Conservation (phyloP, 345 rosid genomes). For the sweet orange (Citrus sinensis) region DVS_A1.0 CM039162.1:28998001-28998500, state of each 20-base stretch:
- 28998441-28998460: neutral
- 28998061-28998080: conserved; percentile 3
- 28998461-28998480: neutral
- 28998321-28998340: conserved; percentile 58
- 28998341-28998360: conserved; percentile 69
- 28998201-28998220: conserved; percentile 73
- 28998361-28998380: conserved; percentile 32
- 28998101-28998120: neutral
- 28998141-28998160: conserved; percentile 67
- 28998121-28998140: no score
- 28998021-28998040: conserved; percentile 66
- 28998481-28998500: conserved; percentile 45
- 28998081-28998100: neutral
- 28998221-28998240: conserved; percentile 53
- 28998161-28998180: conserved; percentile 50
- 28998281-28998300: conserved; percentile 77
- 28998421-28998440: neutral
- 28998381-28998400: neutral
- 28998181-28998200: conserved; percentile 62
- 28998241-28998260: conserved; percentile 47
- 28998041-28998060: conserved; percentile 76
- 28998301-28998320: conserved; percentile 63
- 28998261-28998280: conserved; percentile 89
- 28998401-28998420: neutral
- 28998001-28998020: conserved; percentile 55